Conservation (phyloP, 129 eudicot species). For the Artemisia argyi region DNA sequence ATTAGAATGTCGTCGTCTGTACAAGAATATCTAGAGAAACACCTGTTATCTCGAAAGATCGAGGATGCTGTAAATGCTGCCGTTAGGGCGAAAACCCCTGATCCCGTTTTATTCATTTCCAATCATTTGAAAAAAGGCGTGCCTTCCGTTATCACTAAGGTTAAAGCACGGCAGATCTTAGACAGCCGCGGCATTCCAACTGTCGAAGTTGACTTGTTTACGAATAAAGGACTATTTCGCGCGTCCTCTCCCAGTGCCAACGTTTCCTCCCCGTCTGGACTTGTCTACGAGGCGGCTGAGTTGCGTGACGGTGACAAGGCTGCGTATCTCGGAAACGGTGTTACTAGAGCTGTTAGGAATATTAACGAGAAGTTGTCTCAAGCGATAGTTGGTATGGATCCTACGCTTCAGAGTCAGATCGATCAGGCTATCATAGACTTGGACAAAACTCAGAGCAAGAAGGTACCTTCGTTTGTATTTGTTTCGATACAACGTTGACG, state of each 20-base stretch:
- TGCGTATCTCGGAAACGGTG: slow-evolving; percentile 88
- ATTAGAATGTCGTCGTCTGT: slow-evolving; percentile 62
- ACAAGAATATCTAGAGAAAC: slow-evolving; percentile 94
- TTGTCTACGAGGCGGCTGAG: slow-evolving; percentile 84
- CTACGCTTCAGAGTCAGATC: slow-evolving; percentile 89
- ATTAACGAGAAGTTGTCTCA: slow-evolving; percentile 89
- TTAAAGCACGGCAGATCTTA: slow-evolving; percentile 83
- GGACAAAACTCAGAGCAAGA: slow-evolving; percentile 84
- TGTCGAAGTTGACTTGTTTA: slow-evolving; percentile 83
- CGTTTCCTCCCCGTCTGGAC: slow-evolving; percentile 54
- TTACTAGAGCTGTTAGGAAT: slow-evolving; percentile 76
- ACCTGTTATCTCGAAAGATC: slow-evolving; percentile 88
- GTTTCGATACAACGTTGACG: too few species aligned
- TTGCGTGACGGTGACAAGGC: slow-evolving; percentile 92
- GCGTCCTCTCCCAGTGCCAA: slow-evolving; percentile 88
- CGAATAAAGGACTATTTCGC: slow-evolving; percentile 89
- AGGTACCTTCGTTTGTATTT: slow-evolving; percentile 39
- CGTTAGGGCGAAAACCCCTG: slow-evolving; percentile 91
- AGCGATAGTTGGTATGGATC: slow-evolving; percentile 97
- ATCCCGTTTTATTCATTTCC: slow-evolving; percentile 95
- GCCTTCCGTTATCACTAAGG: slow-evolving; percentile 84
- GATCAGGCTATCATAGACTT: slow-evolving; percentile 95
- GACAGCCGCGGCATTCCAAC: slow-evolving; percentile 99
- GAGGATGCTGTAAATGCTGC: slow-evolving; percentile 99
- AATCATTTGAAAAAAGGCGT: slow-evolving; percentile 95